These are phyloP conservation scores for Mycocalia duriaeana DNA, from an alignment of 1,284 basidiomycete genomes.

Conservation along the genomic window DNA sequence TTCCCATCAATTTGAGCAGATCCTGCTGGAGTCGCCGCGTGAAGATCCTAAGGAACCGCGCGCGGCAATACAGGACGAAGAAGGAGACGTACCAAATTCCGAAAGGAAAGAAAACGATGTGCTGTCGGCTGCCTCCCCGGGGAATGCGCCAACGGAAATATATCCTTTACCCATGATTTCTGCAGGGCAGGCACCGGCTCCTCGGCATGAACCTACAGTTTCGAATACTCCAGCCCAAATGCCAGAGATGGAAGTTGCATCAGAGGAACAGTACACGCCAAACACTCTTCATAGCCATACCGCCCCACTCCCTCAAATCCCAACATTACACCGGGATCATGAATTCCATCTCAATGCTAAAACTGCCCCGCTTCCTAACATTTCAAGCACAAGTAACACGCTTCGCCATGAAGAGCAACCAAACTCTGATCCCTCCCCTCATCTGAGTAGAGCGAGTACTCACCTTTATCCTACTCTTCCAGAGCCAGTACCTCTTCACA, in stretches of 20 bases:
- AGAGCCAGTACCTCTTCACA: constrained; percentile 62
- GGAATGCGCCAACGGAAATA: background rate
- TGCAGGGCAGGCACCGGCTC: no score
- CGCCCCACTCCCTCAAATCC: background rate
- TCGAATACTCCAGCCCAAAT: background rate
- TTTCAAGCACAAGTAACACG: background rate
- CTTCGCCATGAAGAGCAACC: constrained; percentile 19
- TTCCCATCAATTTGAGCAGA: constrained; percentile 13
- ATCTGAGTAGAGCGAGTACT: constrained; percentile 15
- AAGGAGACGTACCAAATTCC: constrained; percentile 9
- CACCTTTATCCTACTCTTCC: constrained; percentile 52
- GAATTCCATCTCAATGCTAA: background rate
- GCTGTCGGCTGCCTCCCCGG: constrained; percentile 26
- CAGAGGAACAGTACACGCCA: background rate
- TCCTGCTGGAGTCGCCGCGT: no score
- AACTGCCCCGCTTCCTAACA: background rate
- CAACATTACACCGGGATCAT: background rate
- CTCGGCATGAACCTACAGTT: background rate
- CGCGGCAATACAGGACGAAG: background rate
- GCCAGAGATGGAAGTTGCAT: background rate
- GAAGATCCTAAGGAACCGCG: background rate
- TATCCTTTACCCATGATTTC: no score
- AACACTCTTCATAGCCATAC: background rate
- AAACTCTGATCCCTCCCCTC: constrained; percentile 20
- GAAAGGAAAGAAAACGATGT: constrained; percentile 34